These are phyloP conservation scores for Phalaenopsis aphrodite DNA, from an alignment of 106 monocot genomes.

Conservation along the genomic window DNA sequence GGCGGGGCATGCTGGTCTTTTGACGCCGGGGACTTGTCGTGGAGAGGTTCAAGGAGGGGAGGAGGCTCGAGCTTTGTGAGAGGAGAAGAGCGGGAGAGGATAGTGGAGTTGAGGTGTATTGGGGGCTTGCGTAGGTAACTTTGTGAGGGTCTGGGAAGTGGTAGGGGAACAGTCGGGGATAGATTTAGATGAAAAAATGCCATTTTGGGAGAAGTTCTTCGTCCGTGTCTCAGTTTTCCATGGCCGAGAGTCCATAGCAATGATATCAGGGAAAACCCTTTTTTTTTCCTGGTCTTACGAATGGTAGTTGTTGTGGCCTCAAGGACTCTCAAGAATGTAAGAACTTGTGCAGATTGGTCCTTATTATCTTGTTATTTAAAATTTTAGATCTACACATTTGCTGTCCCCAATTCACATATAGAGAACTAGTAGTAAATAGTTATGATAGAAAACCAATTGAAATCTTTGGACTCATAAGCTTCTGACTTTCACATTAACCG, in stretches of 20 bases:
- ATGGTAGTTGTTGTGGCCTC: not conserved
- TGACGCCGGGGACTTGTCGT: conserved; percentile 2
- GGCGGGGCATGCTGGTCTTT: conserved; percentile 1
- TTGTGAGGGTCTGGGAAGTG: conserved; percentile 26
- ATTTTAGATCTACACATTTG: too few species aligned
- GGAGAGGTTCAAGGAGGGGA: conserved; percentile 11
- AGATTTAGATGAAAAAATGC: conserved; percentile 40
- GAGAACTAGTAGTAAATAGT: too few species aligned
- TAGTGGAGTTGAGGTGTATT: not conserved
- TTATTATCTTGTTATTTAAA: too few species aligned
- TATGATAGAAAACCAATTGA: too few species aligned
- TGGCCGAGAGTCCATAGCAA: not conserved
- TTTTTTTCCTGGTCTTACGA: not conserved
- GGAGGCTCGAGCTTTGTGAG: conserved; percentile 21
- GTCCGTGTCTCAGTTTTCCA: conserved; percentile 9
- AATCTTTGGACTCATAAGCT: too few species aligned
- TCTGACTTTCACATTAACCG: too few species aligned
- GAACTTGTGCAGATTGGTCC: too few species aligned
- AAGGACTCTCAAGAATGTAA: not conserved
- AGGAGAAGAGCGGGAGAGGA: conserved; percentile 4
- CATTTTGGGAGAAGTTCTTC: conserved; percentile 26
- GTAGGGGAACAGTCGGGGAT: conserved; percentile 21
- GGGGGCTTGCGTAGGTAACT: conserved; percentile 9
- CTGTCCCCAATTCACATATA: too few species aligned
- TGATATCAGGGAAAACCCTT: not conserved